Evolutionary conservation across 352 stramenopile genomes (phyloP), one percentile per base, ranked within the genome.

Genomic region (Globisporangium orthogonon): DNA sequence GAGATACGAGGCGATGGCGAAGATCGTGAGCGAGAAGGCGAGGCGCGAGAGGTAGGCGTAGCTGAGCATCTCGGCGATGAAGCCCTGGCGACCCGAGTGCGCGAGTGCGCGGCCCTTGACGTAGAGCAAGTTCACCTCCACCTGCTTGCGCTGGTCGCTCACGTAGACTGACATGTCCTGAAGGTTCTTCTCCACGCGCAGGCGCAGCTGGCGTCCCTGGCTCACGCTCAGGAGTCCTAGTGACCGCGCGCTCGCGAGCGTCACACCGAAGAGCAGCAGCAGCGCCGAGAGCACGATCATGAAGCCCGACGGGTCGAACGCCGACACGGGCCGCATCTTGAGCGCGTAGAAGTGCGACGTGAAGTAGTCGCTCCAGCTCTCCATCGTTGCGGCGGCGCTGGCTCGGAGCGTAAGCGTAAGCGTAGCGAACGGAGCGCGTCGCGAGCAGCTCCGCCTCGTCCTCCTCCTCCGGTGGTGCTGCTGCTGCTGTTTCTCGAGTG

Each of bases 11-110:
- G 85, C 78, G 37, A 92, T 68, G 56, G 90, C 89, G 45, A 92
- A 69, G 4, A 61, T 76, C 59, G 91, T 68, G 63, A 94, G 70
- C 50, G 85, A 89, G 58, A 93, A 90, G 17, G 77, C 83, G 35
- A 94, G 72, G 5, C 85, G 73, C 41, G 83, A 93, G 23, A 94
- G 71, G 62, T 94, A 94, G 14, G 83, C 79, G 59, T 84, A 91
- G 72, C 83, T 93, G 52, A 93, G 74, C 85, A 94, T 94, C 70
- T 94, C 83, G 47, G 76, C 70, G 58, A 93, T 88, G 64, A 94
- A 94, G 35, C 85, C 85, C 66, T 91, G 80, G 29, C 78, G 82
- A 76, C 84, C 45, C 68, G 73, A 41, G 63, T 72, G 55, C 89
- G 88, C 49, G 44, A 49, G n/a, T 18, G 44, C 44, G 44, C 44